Evolutionary conservation across 2,329 filamentous ascomycete species (phyloP).

Genomic region (Penicillium decumbens): DNA sequence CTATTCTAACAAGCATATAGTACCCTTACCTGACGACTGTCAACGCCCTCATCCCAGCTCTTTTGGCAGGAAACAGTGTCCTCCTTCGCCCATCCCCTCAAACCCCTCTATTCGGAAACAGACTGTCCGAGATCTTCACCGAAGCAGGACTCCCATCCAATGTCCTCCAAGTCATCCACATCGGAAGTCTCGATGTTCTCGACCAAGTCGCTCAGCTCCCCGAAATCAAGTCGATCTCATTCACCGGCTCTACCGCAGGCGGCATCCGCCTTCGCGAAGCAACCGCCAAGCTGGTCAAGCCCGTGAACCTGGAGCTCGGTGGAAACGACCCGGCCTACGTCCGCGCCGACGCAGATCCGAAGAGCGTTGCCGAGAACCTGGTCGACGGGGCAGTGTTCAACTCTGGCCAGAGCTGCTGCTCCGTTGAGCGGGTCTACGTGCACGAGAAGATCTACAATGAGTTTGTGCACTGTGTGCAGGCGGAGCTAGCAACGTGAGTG

Average conservation of each 20-base stretch:
- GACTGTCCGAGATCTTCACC: slow-evolving; percentile 66
- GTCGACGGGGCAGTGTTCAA: slow-evolving; percentile 91
- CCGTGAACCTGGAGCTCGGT: slow-evolving; percentile 81
- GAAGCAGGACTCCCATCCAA: slow-evolving; percentile 74
- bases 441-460: slow-evolving; percentile 74
- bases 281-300: slow-evolving; percentile 72
- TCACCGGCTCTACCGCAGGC: slow-evolving; percentile 83
- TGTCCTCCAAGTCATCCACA: slow-evolving; percentile 84
- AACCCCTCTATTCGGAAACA: slow-evolving; percentile 82
- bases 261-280: slow-evolving; percentile 77
- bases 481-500: slow-evolving; percentile 62
- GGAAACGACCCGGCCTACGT: slow-evolving; percentile 91
- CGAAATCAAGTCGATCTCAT: slow-evolving; percentile 72
- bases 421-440: slow-evolving; percentile 82
- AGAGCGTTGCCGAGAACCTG: slow-evolving; percentile 84
- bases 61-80: slow-evolving; percentile 82
- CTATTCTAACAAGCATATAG: slow-evolving; percentile 43
- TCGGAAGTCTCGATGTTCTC: slow-evolving; percentile 68
- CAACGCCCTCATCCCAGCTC: slow-evolving; percentile 82
- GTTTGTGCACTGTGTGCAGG: slow-evolving; percentile 74
- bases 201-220: slow-evolving; percentile 72
- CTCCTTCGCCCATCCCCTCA: slow-evolving; percentile 90
- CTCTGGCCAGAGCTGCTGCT: slow-evolving; percentile 91
- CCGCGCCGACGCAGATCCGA: slow-evolving; percentile 72
- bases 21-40: slow-evolving; percentile 88